Base-by-base conservation (phyloP, 2,329 filamentous ascomycete genomes). In the Cladobotryum protrusum region DNA sequence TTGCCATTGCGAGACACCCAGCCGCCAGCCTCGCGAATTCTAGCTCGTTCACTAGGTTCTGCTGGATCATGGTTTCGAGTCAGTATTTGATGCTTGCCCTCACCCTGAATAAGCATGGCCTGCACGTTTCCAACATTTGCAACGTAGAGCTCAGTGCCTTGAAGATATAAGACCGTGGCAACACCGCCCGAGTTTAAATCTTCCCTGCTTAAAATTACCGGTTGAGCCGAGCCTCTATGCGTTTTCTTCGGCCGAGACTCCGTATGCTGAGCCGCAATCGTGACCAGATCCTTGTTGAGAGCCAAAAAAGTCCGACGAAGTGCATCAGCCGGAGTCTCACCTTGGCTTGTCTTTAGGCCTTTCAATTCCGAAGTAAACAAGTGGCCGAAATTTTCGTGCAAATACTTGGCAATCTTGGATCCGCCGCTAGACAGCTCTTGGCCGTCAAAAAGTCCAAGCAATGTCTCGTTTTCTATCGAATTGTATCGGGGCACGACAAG, bases 71-170 rank as follows among this genome's bases (percentile, higher is more conserved):
- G 93, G 67, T 95, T 96, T 52, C 82, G 79, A 3, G 93, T 97
- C 57, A 99, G 76, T 56, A 92, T 84, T 61, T 84, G 85, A 68
- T 93, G 82, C 19, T 85, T 82, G 36, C 90, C 89, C 64, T 96
- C 90, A 1, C 87, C 89, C 60, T 91, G 87, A 55, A 99, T 93
- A 17, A 97, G 77, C 70, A 99, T 87, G n/a, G 91, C 92, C 68
- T 97, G 90, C 5, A 87, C 89, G 68, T 99, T 90, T 47, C 93
- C 93, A 18, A 99, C 88, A 60, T 99, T 99, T 55, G 91, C 93
- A 48, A 97, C 85, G 62, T 88, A 96, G 3, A 99, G 78, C 59
- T 97, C 89, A 68, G 89, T 91, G 57, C 87, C 86, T 59, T 91
- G 86, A 32, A 99, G 73, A 61, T 96, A 99, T 47, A 93, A 77